Conservation (phyloP, 306 rosid species). For the Vicia villosa region DNA sequence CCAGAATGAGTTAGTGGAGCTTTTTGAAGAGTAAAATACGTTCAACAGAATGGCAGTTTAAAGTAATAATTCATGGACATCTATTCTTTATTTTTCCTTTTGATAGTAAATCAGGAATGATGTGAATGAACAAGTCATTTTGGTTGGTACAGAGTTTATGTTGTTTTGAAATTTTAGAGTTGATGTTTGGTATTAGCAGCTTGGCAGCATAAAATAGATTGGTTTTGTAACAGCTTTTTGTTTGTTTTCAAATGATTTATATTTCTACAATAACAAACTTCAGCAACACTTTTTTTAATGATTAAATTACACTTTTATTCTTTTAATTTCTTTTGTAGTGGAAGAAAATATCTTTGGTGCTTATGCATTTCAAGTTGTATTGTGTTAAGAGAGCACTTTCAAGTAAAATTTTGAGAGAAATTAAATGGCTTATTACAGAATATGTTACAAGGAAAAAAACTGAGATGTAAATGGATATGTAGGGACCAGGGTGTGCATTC, state of each 20-base stretch:
- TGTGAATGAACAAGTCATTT: conserved; percentile 15
- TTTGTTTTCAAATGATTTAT: background rate
- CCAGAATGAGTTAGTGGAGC: background rate
- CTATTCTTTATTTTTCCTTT: background rate
- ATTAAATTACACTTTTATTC: no score
- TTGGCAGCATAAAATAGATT: background rate
- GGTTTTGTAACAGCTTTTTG: background rate
- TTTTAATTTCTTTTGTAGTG: no score
- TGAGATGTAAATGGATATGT: no score
- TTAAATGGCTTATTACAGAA: no score
- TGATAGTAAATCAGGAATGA: conserved; percentile 11
- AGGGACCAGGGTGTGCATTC: no score
- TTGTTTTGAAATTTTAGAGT: background rate
- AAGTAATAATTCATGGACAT: conserved; percentile 14
- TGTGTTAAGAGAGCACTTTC: no score
- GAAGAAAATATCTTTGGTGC: no score
- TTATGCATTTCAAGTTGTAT: no score
- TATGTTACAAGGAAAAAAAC: no score
- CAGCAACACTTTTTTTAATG: no score
- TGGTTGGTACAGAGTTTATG: background rate
- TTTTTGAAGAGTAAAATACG: conserved; percentile 11
- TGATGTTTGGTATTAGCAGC: background rate
- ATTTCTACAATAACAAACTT: no score
- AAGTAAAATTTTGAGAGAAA: no score
- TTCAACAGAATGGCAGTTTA: background rate